These are phyloP conservation scores for Dioszegia aurantiaca DNA, from an alignment of 768 basidiomycete genomes.

Conservation along the genomic window DNA sequence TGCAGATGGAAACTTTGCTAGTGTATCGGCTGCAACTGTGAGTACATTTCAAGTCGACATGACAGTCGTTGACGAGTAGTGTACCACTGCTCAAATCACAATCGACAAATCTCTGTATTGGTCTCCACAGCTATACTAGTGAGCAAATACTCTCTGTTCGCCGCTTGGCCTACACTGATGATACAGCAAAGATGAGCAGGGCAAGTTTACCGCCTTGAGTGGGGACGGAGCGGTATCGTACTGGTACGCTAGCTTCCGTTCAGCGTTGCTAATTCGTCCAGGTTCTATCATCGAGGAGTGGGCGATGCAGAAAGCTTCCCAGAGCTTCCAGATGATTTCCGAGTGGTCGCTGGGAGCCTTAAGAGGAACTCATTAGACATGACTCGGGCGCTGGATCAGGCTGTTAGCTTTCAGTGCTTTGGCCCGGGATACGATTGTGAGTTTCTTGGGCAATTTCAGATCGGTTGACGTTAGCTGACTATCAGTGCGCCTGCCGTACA, in stretches of 20 bases:
- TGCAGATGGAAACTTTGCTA: constrained; percentile 15
- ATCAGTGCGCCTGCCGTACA: constrained; percentile 11
- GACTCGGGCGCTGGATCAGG: constrained; percentile 17
- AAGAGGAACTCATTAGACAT: constrained; percentile 21
- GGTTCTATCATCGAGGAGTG: constrained; percentile 5
- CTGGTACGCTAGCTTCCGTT: background rate
- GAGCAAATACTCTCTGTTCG: background rate
- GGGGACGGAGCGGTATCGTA: constrained; percentile 7
- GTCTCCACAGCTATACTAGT: constrained; percentile 34
- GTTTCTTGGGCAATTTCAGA: background rate
- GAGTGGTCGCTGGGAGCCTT: constrained; percentile 30
- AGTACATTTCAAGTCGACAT: too few species aligned
- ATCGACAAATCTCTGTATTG: constrained; percentile 33
- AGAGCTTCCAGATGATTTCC: constrained; percentile 33
- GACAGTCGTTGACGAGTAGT: constrained; percentile 15
- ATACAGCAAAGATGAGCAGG: constrained; percentile 5
- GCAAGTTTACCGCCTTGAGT: background rate
- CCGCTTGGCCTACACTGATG: background rate
- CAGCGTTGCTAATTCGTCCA: background rate
- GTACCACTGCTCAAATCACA: constrained; percentile 24
- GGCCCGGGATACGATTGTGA: constrained; percentile 24
- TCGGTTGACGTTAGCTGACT: background rate
- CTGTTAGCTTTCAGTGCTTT: constrained; percentile 28
- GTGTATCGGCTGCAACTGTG: background rate
- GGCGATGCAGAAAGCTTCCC: constrained; percentile 12